Conservation (phyloP, 2,329 filamentous ascomycete genomes). For the Pseudocercospora ulei region DNA sequence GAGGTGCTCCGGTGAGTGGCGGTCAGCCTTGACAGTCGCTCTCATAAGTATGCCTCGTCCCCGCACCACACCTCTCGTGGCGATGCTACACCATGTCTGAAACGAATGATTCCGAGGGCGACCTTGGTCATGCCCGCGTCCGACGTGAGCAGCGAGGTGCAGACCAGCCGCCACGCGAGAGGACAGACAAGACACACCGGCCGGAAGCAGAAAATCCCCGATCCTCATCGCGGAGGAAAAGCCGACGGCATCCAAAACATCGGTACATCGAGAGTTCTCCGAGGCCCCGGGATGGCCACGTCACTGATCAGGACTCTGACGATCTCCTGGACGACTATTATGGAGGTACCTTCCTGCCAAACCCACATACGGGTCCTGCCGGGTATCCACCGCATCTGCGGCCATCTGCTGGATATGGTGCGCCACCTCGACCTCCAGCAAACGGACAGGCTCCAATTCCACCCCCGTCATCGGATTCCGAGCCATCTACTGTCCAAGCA, state of each 20-base stretch:
- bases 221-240: conserved; percentile 3
- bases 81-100: background rate
- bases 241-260: background rate
- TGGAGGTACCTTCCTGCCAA: conserved; percentile 5
- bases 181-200: background rate
- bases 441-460: conserved; percentile 1
- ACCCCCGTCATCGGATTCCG: background rate
- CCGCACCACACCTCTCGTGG: background rate
- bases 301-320: conserved; percentile 13
- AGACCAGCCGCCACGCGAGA: background rate
- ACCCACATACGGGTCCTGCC: background rate
- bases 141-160: background rate
- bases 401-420: conserved; percentile 4
- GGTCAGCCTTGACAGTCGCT: background rate
- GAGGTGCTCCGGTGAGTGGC: conserved; percentile 1
- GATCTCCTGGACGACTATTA: conserved; percentile 17
- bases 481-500: background rate
- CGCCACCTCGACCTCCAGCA: conserved; percentile 5
- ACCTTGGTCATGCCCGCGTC: background rate
- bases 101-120: background rate
- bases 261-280: background rate
- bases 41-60: too few relatives aligned
- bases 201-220: too few relatives aligned
- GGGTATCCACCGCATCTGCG: conserved; percentile 4
- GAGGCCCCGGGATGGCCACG: background rate